Conservation (phyloP, 306 rosid species). For the Hippophae gyantsensis region DNA sequence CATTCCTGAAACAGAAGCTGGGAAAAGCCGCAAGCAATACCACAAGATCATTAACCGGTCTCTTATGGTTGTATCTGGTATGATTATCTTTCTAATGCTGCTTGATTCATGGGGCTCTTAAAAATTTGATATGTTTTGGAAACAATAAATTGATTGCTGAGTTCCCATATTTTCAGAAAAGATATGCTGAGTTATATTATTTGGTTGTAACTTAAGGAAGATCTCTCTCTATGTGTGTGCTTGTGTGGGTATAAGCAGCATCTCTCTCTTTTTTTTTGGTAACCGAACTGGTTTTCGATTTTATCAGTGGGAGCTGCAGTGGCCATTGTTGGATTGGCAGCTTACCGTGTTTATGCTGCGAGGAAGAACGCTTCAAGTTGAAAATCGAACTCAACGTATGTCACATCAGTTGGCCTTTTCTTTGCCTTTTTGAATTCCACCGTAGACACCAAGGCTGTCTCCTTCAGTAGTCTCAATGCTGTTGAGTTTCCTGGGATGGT, state of each 20-base stretch:
- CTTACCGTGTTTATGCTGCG: conserved; percentile 60
- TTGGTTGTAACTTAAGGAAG: background rate
- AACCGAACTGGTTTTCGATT: background rate
- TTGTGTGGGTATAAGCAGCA: too few species aligned
- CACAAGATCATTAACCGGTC: conserved; percentile 60
- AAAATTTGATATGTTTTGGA: too few species aligned
- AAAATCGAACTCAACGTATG: too few species aligned
- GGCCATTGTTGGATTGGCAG: conserved; percentile 65
- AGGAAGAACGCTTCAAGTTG: conserved; percentile 30
- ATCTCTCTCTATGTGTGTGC: background rate
- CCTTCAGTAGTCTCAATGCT: too few species aligned
- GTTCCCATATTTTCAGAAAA: background rate
- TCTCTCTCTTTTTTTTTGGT: background rate
- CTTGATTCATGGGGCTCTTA: background rate
- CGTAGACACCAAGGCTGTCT: too few species aligned
- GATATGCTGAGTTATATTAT: too few species aligned
- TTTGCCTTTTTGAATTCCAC: too few species aligned
- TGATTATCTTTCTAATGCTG: conserved; percentile 1
- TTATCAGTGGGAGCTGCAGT: conserved; percentile 76
- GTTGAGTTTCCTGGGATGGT: too few species aligned
- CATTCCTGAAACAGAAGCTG: conserved; percentile 94
- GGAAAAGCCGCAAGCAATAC: conserved; percentile 73
- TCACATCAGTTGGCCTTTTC: too few species aligned
- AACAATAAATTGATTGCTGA: background rate
- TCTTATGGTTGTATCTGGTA: conserved; percentile 69